A percentile compares a stretch with the other conserved stretches of the same genome.
Evolutionary conservation across 2,329 filamentous ascomycete genomes (phyloP).

Genomic region (Hymenoscyphus repandus): DNA sequence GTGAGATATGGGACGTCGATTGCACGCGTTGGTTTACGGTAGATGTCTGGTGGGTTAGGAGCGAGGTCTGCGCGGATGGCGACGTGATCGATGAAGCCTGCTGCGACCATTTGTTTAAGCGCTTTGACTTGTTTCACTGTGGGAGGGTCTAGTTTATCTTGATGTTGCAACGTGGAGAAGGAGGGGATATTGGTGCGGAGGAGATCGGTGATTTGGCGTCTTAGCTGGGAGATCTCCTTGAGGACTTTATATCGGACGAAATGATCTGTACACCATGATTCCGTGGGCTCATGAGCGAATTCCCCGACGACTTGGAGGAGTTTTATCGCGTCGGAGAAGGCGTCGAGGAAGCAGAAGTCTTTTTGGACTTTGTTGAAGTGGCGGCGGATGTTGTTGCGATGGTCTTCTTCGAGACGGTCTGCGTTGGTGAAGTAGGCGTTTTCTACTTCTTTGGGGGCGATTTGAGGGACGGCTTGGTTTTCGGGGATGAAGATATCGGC

Average conservation of each 20-base stretch:
- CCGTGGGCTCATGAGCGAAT: slow-evolving; percentile 68
- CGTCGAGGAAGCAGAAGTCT: slow-evolving; percentile 75
- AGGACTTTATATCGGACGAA: slow-evolving; percentile 86
- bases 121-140: slow-evolving; percentile 67
- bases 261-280: slow-evolving; percentile 73
- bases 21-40: slow-evolving; percentile 70
- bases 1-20: slow-evolving; percentile 91
- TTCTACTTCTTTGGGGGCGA: slow-evolving; percentile 41
- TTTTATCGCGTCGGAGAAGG: slow-evolving; percentile 83
- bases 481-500: slow-evolving; percentile 84
- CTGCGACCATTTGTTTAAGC: slow-evolving; percentile 85
- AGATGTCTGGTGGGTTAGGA: slow-evolving; percentile 61
- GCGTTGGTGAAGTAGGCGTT: slow-evolving; percentile 55
- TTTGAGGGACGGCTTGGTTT: slow-evolving; percentile 63
- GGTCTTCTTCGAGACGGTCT: slow-evolving; percentile 67
- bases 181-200: slow-evolving; percentile 68
- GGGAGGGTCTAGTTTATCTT: slow-evolving; percentile 53
- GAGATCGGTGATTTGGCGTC: slow-evolving; percentile 76
- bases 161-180: slow-evolving; percentile 52
- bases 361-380: slow-evolving; percentile 67
- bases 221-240: slow-evolving; percentile 78
- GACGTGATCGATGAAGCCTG: slow-evolving; percentile 90
- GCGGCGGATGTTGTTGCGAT: slow-evolving; percentile 57
- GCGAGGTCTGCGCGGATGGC: slow-evolving; percentile 88
- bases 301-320: slow-evolving; percentile 83